phyloP scores from a whole-genome alignment of 768 basidiomycete genomes.

The Russula ochroleuca region DNA sequence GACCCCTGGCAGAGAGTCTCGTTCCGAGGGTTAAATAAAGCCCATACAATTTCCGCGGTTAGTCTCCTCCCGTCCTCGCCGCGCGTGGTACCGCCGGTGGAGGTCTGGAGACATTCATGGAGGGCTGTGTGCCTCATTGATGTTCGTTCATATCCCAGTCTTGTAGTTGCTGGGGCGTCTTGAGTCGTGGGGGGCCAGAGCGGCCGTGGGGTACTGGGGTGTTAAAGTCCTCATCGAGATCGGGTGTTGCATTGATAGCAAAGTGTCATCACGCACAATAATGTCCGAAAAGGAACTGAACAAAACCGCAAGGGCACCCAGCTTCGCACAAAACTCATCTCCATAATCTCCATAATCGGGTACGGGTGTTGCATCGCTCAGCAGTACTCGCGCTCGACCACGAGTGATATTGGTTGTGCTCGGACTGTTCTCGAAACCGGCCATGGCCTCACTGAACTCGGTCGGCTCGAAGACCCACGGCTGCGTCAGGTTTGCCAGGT shows the following conservation, averaged over 20 bases:
- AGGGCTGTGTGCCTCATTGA: background rate
- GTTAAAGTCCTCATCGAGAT: background rate
- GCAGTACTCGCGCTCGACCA: too few relatives aligned
- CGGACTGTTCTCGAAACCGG: too few relatives aligned
- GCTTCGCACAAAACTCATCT: too few relatives aligned
- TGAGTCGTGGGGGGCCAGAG: background rate
- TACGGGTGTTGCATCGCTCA: too few relatives aligned
- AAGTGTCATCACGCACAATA: background rate
- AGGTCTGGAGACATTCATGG: background rate
- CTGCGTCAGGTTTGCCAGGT: too few relatives aligned
- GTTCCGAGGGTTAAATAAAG: background rate
- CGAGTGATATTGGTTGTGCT: too few relatives aligned
- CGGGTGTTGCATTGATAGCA: background rate
- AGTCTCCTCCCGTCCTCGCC: background rate
- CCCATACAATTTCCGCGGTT: background rate
- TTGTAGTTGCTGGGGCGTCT: background rate
- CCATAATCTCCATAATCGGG: too few relatives aligned
- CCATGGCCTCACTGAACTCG: too few relatives aligned
- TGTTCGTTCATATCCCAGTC: background rate
- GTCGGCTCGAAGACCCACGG: too few relatives aligned
- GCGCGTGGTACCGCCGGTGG: background rate
- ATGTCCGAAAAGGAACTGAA: too few relatives aligned
- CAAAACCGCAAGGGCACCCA: too few relatives aligned
- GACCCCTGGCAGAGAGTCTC: background rate
- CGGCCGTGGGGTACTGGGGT: background rate